Base-by-base conservation (phyloP, 495 filamentous ascomycete species). In the Geopyxis carbonaria region DNA sequence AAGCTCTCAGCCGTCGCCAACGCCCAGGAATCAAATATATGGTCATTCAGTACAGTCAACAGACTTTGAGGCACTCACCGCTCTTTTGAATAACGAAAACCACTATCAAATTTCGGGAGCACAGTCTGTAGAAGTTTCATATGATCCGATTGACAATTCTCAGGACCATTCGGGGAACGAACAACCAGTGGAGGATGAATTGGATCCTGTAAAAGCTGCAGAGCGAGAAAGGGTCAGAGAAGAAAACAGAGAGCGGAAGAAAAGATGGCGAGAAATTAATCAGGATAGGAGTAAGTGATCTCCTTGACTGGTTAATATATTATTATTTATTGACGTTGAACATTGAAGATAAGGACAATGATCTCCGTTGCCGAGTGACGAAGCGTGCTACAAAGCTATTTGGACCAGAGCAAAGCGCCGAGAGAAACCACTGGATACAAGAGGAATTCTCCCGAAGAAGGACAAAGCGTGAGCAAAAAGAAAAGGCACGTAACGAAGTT, bases 341-440 rank as follows among this genome's bases (percentile, higher is more conserved):
- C 25, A 22, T 22, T 22, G 27, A 11, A 59, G 57, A 59, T 30
- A 59, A 59, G 16, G 57, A 59, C 30, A 59, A 59, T 31, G 57
- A 59, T 30, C 51, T 59, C 13, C 54, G 57, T 36, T 59, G 57
- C 23, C 57, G 57, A 18, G 59, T 59, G 13, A 60, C 57, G 19
- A 59, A 57, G 45, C 55, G 57, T 6, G 57, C 57, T 1, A 46
- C 50, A 20, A 46, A 54, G 35, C 39, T 59, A 11, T 59, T 36
- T 18, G 57, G 57, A 7, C 16, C 22, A 2, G 30, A 23, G 10
- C 38, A 42, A 24, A 45, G 40, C 18, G 18, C 38, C n/a, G 43
- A 46, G 20, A 59, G 57, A 37, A 40, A 32, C 5, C 34, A 41
- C 20, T 59, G 57, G 57, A 50, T 59, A 31, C 55, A 59, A 32